Evolutionary conservation across 139 green algal genomes (phyloP).

Genomic region (Nannochloris sp.): DNA sequence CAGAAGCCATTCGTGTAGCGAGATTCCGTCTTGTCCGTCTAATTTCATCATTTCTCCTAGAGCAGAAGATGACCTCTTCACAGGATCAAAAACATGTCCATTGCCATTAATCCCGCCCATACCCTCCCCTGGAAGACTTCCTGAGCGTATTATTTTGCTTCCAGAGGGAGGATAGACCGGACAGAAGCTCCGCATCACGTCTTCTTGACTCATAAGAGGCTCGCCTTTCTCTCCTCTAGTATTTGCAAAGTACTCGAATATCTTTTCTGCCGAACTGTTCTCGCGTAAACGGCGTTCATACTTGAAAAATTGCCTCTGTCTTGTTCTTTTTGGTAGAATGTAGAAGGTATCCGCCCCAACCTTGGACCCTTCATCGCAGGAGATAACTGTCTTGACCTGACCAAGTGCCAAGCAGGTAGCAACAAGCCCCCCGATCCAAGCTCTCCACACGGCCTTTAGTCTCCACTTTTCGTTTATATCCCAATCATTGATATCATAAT

Average conservation of each 20-base stretch:
- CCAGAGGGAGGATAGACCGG: slow-evolving; percentile 61
- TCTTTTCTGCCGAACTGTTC: slow-evolving; percentile 62
- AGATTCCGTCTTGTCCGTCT: slow-evolving; percentile 51
- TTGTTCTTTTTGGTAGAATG: slow-evolving; percentile 21
- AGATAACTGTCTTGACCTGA: too few relatives aligned
- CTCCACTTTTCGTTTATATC: too few relatives aligned
- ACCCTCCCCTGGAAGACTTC: slow-evolving; percentile 47
- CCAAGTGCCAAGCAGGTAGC: too few relatives aligned
- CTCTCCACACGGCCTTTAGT: too few relatives aligned
- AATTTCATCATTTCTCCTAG: too few relatives aligned
- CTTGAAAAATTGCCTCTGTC: slow-evolving; percentile 51
- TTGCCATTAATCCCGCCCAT: slow-evolving; percentile 4
- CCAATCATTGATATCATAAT: too few relatives aligned
- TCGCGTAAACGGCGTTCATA: slow-evolving; percentile 79
- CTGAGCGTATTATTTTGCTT: slow-evolving; percentile 40
- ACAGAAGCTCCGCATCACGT: slow-evolving; percentile 53
- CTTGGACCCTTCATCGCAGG: too few relatives aligned
- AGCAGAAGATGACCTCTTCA: slow-evolving; percentile 51
- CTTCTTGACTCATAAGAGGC: slow-evolving; percentile 32
- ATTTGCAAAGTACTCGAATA: slow-evolving; percentile 75
- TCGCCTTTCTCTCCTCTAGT: background rate
- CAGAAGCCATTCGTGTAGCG: slow-evolving; percentile 70
- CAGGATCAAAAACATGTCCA: slow-evolving; percentile 33
- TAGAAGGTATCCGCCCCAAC: background rate
- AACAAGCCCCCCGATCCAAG: too few relatives aligned